Evolutionary conservation across 2,329 filamentous ascomycete species (phyloP).

Genomic region (Chaetomiaceae sp.): DNA sequence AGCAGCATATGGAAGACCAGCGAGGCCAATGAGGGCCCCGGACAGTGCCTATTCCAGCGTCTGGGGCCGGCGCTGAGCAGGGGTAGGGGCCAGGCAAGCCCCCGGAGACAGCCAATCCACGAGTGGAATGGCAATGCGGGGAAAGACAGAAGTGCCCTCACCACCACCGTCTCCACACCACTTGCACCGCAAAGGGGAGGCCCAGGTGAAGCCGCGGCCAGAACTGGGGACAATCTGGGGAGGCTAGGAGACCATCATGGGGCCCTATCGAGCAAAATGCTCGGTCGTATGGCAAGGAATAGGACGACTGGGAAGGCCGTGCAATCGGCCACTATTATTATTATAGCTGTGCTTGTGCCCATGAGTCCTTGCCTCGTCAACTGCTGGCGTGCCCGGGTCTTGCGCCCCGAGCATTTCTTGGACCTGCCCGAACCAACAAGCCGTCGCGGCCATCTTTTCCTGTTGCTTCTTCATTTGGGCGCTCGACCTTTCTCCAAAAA

Average conservation of each 20-base stretch:
- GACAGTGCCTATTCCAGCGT: background rate
- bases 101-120: slow-evolving; percentile 15
- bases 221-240: slow-evolving; percentile 2
- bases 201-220: slow-evolving; percentile 15
- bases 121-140: slow-evolving; percentile 16
- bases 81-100: slow-evolving; percentile 1
- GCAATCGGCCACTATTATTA: background rate
- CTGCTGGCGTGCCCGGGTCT: background rate
- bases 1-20: slow-evolving; percentile 1
- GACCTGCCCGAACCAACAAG: slow-evolving; percentile 1
- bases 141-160: slow-evolving; percentile 4
- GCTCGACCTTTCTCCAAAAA: slow-evolving; percentile 8
- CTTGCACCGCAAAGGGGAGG: slow-evolving; percentile 11
- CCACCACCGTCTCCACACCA: slow-evolving; percentile 10
- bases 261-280: slow-evolving; percentile 12
- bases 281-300: slow-evolving; percentile 8
- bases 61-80: background rate
- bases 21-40: slow-evolving; percentile 9
- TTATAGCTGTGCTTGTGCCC: background rate
- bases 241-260: slow-evolving; percentile 20
- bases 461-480: slow-evolving; percentile 1
- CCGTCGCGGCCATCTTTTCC: background rate
- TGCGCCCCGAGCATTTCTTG: background rate
- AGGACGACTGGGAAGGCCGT: slow-evolving; percentile 2
- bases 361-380: background rate